Conservation (phyloP, 2,329 filamentous ascomycete species). For the Ceratocystis albifundus region DNA sequence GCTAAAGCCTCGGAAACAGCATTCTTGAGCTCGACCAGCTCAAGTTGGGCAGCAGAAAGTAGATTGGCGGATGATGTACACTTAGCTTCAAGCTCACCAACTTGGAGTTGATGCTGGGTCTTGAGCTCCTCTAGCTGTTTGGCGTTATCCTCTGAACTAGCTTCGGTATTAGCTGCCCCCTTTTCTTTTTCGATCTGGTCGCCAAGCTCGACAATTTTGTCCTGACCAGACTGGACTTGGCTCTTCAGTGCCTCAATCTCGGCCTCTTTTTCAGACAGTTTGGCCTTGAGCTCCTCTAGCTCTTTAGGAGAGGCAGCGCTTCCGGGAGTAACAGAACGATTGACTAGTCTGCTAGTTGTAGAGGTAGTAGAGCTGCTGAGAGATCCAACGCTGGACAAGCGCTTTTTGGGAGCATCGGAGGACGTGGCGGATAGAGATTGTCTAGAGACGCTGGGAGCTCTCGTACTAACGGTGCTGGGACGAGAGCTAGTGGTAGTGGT, state of each 20-base stretch:
- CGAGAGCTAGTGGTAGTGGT: slow-evolving; percentile 15
- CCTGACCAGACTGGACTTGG: slow-evolving; percentile 45
- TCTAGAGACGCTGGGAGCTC: slow-evolving; percentile 30
- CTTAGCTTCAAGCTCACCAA: slow-evolving; percentile 38
- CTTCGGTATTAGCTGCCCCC: slow-evolving; percentile 33
- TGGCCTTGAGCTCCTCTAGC: slow-evolving; percentile 48
- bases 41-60: slow-evolving; percentile 40
- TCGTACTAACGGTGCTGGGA: slow-evolving; percentile 27
- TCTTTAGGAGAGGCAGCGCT: slow-evolving; percentile 41
- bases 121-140: slow-evolving; percentile 40
- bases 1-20: slow-evolving; percentile 39
- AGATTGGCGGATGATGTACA: slow-evolving; percentile 41
- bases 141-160: slow-evolving; percentile 30
- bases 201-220: slow-evolving; percentile 44
- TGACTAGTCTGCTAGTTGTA: slow-evolving; percentile 32
- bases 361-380: slow-evolving; percentile 30
- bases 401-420: slow-evolving; percentile 44
- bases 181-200: slow-evolving; percentile 39
- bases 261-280: slow-evolving; percentile 46
- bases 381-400: slow-evolving; percentile 39
- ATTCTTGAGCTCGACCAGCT: slow-evolving; percentile 40
- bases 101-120: slow-evolving; percentile 39
- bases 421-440: slow-evolving; percentile 28
- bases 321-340: slow-evolving; percentile 26
- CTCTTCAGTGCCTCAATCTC: slow-evolving; percentile 47